Evolutionary conservation across 2,329 filamentous ascomycete species (phyloP), one percentile per base, ranked within the genome.

Genomic region (Triangularia setosa): DNA sequence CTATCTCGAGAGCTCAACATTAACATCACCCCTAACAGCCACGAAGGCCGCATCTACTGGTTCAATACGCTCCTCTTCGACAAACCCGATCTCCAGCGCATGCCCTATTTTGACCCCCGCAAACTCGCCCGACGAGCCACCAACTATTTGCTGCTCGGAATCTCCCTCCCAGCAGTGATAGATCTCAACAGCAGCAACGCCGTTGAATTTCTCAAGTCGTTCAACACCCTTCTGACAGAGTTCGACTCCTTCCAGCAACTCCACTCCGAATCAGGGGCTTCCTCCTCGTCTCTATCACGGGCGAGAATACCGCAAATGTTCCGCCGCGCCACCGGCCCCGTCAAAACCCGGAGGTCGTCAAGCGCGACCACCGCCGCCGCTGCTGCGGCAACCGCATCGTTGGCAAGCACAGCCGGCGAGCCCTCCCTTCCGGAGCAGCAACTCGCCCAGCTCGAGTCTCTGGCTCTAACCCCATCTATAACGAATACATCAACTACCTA

Each of bases 51-150:
- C 64, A 88, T 97, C 52, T 98, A 96, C 80, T 98, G 95, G 93
- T 97, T 98, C 82, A 97, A 97, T 79, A 97, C 95, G 0, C 87
- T 97, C 66, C 90, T 96, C 73, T 97, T 97, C 78, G 91, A 93
- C 69, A 90, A 92, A 72, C 77, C 86, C 28, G 92, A 97, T 76
- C 83, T 98, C 33, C 81, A 85, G 60, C 88, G 89, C 73, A 89
- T 97, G 80, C 89, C 94, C 55, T 96, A 92, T 74, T 94, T 96
- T 74, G 91, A 96, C 65, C 81, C 87, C 3, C 88, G 90, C 68
- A 95, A 94, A 74, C 87, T 97, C 58, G 89, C 92, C 67, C 90
- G 93, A 64, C 91, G 95, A 71, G 94, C 95, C 35, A 96, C 93
- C 60, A 97, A 97, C 76, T 96, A 94, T 76, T 87, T 99, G 64